These are phyloP conservation scores for Ambrosia hybrid DNA, from an alignment of 140 eudicot species.

Conservation along the genomic window DNA sequence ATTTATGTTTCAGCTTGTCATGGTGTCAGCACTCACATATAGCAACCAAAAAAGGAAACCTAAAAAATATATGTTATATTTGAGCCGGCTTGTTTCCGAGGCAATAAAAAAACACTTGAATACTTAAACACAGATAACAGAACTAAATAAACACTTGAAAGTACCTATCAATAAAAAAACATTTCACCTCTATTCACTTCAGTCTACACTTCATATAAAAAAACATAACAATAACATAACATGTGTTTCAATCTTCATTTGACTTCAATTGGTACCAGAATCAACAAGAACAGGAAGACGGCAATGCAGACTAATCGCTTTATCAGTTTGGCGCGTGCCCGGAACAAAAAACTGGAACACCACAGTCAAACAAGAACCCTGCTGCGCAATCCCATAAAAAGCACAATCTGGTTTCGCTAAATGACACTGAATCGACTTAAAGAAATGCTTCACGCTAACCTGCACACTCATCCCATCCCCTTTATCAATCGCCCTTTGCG, in stretches of 20 bases:
- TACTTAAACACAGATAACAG: neutral
- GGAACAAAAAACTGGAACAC: constrained; percentile 87
- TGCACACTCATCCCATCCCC: constrained; percentile 81
- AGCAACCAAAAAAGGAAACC: too few relatives aligned
- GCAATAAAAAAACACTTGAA: too few relatives aligned
- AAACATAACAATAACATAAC: neutral
- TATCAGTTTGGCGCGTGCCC: constrained; percentile 84
- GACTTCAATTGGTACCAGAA: constrained; percentile 62
- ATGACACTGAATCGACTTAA: constrained; percentile 79
- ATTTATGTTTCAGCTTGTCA: too few relatives aligned
- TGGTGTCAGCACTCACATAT: too few relatives aligned
- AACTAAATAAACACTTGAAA: neutral
- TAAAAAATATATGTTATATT: too few relatives aligned
- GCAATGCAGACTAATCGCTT: constrained; percentile 87
- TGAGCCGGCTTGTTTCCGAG: too few relatives aligned
- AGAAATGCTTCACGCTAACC: constrained; percentile 92
- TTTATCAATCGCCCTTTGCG: constrained; percentile 57
- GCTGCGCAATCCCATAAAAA: constrained; percentile 76
- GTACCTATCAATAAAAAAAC: neutral
- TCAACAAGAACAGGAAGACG: constrained; percentile 97
- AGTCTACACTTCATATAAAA: constrained; percentile 8
- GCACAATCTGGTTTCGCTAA: constrained; percentile 93
- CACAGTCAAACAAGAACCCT: constrained; percentile 79
- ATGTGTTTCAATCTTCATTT: neutral
- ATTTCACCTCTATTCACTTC: constrained; percentile 6